phyloP scores from a whole-genome alignment of 2,329 filamentous ascomycete species.

The Calonectria ilicicola region DNA sequence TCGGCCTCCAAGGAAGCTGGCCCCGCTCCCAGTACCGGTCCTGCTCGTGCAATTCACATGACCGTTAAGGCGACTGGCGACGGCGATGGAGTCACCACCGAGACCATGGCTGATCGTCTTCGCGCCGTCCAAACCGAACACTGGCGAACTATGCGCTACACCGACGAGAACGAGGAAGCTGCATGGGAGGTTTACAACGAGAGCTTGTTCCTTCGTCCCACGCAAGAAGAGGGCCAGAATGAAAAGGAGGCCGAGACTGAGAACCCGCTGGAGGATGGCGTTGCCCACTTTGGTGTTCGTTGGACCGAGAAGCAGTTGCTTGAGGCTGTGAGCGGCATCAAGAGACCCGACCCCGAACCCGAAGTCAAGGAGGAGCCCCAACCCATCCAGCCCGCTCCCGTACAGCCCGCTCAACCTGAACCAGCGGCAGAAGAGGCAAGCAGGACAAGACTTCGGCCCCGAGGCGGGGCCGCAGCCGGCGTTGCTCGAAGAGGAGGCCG shows the following conservation, averaged over 20 bases:
- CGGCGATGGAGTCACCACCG: constrained; percentile 72
- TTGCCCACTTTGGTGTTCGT: constrained; percentile 52
- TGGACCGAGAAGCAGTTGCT: constrained; percentile 60
- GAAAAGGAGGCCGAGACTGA: constrained; percentile 33
- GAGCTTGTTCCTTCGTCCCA: constrained; percentile 65
- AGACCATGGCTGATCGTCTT: constrained; percentile 82
- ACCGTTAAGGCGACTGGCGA: constrained; percentile 83
- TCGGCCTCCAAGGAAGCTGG: constrained; percentile 51
- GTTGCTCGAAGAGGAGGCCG: constrained; percentile 45
- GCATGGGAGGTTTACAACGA: constrained; percentile 83
- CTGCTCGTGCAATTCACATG: constrained; percentile 85
- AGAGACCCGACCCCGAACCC: constrained; percentile 46
- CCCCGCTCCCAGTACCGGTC: constrained; percentile 51
- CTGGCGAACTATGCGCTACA: constrained; percentile 84
- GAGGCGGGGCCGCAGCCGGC: constrained; percentile 39
- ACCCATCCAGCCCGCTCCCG: constrained; percentile 28
- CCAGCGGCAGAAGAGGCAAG: constrained; percentile 41
- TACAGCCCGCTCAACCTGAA: constrained; percentile 29
- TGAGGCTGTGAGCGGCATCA: constrained; percentile 59
- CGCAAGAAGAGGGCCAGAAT: constrained; percentile 28
- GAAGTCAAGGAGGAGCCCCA: constrained; percentile 45
- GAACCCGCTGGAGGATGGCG: constrained; percentile 48
- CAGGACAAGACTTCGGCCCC: constrained; percentile 42
- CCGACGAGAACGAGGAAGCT: constrained; percentile 81
- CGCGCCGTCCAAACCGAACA: constrained; percentile 82